These are phyloP conservation scores for Podospora fimiseda DNA, from an alignment of 495 filamentous ascomycete genomes.

Conservation along the genomic window DNA sequence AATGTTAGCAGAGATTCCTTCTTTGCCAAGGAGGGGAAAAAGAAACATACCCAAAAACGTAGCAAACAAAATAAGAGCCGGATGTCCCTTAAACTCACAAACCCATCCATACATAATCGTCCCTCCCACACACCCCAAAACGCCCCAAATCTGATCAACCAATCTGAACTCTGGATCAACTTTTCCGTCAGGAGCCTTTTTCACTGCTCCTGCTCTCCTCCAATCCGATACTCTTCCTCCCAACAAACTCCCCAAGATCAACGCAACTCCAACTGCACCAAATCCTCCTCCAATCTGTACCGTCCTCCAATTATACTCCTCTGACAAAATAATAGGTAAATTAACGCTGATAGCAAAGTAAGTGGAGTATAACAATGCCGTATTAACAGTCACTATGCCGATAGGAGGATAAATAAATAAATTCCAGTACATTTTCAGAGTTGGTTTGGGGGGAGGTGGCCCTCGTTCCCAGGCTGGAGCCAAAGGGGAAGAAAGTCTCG, in stretches of 20 bases:
- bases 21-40: background rate
- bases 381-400: slow-evolving; percentile 12
- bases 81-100: background rate
- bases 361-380: slow-evolving; percentile 12
- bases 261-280: slow-evolving; percentile 8
- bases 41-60: slow-evolving; percentile 9
- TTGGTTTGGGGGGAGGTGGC: slow-evolving; percentile 3
- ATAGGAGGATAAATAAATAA: slow-evolving; percentile 9
- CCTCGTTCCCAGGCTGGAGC: slow-evolving; percentile 8
- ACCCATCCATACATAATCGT: slow-evolving; percentile 11
- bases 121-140: slow-evolving; percentile 3
- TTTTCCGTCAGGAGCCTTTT: background rate
- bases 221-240: slow-evolving; percentile 13
- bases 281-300: slow-evolving; percentile 10
- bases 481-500: slow-evolving; percentile 3
- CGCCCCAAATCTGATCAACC: slow-evolving; percentile 14
- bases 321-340: slow-evolving; percentile 1
- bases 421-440: slow-evolving; percentile 9
- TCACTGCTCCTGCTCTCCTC: slow-evolving; percentile 7
- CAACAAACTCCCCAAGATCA: slow-evolving; percentile 10
- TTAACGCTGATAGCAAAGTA: slow-evolving; percentile 14
- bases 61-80: slow-evolving; percentile 4
- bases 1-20: background rate
- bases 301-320: slow-evolving; percentile 8
- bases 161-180: slow-evolving; percentile 13